phyloP scores from a whole-genome alignment of 768 basidiomycete species.

The Suillus weaverae region DNA sequence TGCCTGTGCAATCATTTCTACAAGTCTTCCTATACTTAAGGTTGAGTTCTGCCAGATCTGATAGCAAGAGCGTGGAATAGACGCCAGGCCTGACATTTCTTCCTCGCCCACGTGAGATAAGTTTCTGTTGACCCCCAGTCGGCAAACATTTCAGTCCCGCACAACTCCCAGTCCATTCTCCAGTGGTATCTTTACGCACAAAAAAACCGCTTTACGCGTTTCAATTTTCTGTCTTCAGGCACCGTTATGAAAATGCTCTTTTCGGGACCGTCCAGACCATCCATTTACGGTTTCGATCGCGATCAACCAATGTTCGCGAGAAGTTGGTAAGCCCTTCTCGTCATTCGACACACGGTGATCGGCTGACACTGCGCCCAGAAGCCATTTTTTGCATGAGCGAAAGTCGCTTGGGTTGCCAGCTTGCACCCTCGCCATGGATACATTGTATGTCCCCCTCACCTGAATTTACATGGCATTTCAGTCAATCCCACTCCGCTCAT shows the following conservation, averaged over 20 bases:
- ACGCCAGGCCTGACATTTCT: slow-evolving; percentile 5
- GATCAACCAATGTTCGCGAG: slow-evolving; percentile 20
- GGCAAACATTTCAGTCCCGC: background rate
- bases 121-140: background rate
- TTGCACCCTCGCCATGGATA: slow-evolving; percentile 31
- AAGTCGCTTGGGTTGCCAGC: slow-evolving; percentile 1
- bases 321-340: slow-evolving; percentile 15
- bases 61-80: slow-evolving; percentile 8
- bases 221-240: slow-evolving; percentile 24
- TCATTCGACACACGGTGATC: slow-evolving; percentile 31
- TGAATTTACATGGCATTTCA: too few relatives aligned
- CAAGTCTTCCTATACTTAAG: background rate
- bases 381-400: background rate
- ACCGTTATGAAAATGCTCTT: slow-evolving; percentile 23
- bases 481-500: background rate
- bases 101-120: slow-evolving; percentile 29
- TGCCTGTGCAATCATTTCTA: background rate
- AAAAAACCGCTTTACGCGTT: slow-evolving; percentile 13
- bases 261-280: slow-evolving; percentile 34
- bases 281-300: slow-evolving; percentile 23
- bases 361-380: slow-evolving; percentile 15
- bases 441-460: background rate
- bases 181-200: slow-evolving; percentile 12
- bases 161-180: slow-evolving; percentile 5
- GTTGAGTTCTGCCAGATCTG: slow-evolving; percentile 16